These are phyloP conservation scores for Penicillium desertorum DNA, from an alignment of 495 filamentous ascomycete species.

Conservation along the genomic window DNA sequence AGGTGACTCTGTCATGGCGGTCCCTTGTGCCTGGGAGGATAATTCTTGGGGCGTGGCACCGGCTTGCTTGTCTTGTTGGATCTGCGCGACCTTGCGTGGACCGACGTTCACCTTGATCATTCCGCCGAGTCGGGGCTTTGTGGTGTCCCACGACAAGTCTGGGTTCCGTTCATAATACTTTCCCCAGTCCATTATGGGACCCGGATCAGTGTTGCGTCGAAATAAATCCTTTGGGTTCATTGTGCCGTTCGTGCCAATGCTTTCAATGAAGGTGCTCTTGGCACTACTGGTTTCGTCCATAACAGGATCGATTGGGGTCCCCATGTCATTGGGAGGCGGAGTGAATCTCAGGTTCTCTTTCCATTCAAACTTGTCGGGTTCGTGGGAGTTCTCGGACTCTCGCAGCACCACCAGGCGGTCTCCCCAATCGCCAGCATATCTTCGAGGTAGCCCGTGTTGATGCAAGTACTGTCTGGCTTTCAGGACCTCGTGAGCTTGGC, in stretches of 20 bases:
- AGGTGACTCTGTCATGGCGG: neutral
- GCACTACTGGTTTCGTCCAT: neutral
- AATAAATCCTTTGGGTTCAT: neutral
- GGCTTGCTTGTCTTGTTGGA: conserved; percentile 1
- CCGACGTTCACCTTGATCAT: conserved; percentile 22
- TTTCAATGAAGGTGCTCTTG: conserved; percentile 2
- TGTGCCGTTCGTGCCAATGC: conserved; percentile 1
- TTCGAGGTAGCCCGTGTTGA: conserved; percentile 25
- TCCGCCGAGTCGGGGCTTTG: conserved; percentile 3
- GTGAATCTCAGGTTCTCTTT: conserved; percentile 4
- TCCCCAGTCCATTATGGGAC: conserved; percentile 5
- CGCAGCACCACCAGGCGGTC: conserved; percentile 22
- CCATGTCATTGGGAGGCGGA: neutral
- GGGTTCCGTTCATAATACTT: neutral
- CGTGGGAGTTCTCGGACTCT: neutral
- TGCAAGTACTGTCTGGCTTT: conserved; percentile 32
- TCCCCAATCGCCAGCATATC: conserved; percentile 37
- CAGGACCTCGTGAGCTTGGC: conserved; percentile 27
- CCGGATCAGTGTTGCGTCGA: conserved; percentile 1
- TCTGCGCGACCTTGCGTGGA: conserved; percentile 12
- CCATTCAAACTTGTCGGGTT: conserved; percentile 23
- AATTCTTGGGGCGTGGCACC: neutral
- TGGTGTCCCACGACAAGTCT: neutral
- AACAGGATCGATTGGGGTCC: neutral
- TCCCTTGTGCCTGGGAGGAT: neutral